A percentile compares a stretch with the other conserved stretches of the same genome.
Evolutionary conservation across 2,329 filamentous ascomycete species (phyloP).

Genomic region (Aspergillus ustus): DNA sequence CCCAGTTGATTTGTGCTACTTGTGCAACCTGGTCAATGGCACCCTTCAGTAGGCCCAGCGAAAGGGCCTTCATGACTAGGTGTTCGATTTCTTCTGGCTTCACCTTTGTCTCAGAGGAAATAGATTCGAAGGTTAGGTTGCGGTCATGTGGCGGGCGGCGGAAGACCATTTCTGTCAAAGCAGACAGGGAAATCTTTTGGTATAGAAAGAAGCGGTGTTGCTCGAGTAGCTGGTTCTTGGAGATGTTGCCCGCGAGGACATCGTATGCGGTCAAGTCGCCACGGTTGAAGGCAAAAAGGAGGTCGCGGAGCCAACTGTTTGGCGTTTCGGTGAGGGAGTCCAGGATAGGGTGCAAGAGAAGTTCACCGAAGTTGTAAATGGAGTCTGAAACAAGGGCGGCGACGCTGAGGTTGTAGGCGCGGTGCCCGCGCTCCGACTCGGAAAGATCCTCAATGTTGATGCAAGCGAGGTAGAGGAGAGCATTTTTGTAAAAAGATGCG

Average conservation of each 20-base stretch:
- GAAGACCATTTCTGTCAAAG: conserved; percentile 95
- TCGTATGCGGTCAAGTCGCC: conserved; percentile 90
- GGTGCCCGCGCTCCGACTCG: conserved; percentile 73
- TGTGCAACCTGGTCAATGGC: conserved; percentile 96
- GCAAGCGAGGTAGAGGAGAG: conserved; percentile 95
- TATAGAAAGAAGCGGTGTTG: conserved; percentile 83
- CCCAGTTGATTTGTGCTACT: conserved; percentile 95
- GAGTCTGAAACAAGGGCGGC: conserved; percentile 90
- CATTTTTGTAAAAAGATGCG: conserved; percentile 95
- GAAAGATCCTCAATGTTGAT: conserved; percentile 80
- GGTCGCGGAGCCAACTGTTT: conserved; percentile 86
- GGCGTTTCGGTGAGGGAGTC: conserved; percentile 77
- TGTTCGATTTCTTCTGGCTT: conserved; percentile 92
- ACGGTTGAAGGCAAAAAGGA: conserved; percentile 97
- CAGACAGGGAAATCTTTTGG: conserved; percentile 97
- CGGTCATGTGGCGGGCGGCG: conserved; percentile 93
- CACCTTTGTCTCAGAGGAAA: conserved; percentile 91
- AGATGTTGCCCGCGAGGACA: conserved; percentile 77
- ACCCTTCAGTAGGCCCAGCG: conserved; percentile 83
- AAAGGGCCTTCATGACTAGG: conserved; percentile 98
- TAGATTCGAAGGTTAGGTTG: conserved; percentile 87
- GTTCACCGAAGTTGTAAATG: conserved; percentile 99
- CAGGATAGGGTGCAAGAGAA: conserved; percentile 95
- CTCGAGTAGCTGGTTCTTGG: conserved; percentile 76
- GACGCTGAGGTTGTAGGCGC: conserved; percentile 90